Evolutionary conservation across 2,329 filamentous ascomycete species (phyloP).

Genomic region (Cladophialophora carrionii): DNA sequence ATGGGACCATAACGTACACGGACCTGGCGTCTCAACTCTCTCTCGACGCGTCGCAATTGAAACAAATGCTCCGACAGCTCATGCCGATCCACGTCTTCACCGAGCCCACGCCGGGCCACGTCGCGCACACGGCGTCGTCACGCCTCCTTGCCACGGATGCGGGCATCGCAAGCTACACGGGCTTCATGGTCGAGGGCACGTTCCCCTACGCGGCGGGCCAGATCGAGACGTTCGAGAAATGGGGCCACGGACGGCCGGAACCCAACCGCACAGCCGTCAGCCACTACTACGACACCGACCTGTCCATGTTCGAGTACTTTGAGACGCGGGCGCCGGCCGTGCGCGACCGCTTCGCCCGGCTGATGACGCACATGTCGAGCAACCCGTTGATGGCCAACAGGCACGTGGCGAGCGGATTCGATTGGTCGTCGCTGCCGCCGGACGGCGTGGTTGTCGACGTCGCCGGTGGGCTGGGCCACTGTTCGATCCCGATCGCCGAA

Average conservation of each 20-base stretch:
- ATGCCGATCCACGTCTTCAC: constrained; percentile 33
- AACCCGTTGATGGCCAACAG: constrained; percentile 27
- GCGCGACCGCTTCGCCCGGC: constrained; percentile 22
- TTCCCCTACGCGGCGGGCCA: constrained; percentile 33
- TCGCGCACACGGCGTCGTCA: constrained; percentile 33
- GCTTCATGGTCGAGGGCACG: constrained; percentile 24
- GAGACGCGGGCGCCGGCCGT: constrained; percentile 19
- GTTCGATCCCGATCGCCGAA: constrained; percentile 27
- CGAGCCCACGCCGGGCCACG: constrained; percentile 26
- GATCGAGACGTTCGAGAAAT: constrained; percentile 39
- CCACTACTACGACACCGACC: constrained; percentile 40
- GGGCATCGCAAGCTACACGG: constrained; percentile 26
- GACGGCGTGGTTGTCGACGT: constrained; percentile 58
- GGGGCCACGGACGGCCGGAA: constrained; percentile 32
- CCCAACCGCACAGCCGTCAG: constrained; percentile 40
- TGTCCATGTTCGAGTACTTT: constrained; percentile 42
- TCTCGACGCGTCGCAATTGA: constrained; percentile 26
- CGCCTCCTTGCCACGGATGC: constrained; percentile 27
- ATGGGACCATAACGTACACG: constrained; percentile 30
- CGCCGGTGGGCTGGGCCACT: constrained; percentile 35
- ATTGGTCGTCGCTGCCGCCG: constrained; percentile 44
- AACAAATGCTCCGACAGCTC: constrained; percentile 32
- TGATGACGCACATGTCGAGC: constrained; percentile 31
- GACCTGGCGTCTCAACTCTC: constrained; percentile 23
- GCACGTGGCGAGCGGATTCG: constrained; percentile 24